Conservation (phyloP, 352 stramenopile species). For the Albugo laibachii region DNA sequence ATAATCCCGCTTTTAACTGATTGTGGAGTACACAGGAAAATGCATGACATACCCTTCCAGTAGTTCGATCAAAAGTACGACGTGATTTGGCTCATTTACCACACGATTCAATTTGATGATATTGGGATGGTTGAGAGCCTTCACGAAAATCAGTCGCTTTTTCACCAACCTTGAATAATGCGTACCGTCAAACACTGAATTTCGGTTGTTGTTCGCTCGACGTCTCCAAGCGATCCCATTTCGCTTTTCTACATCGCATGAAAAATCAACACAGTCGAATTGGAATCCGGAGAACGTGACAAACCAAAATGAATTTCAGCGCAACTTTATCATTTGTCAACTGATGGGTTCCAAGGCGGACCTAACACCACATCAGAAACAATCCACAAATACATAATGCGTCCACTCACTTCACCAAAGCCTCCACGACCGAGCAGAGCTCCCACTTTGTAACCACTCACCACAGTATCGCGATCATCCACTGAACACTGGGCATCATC, state of each 20-base stretch:
- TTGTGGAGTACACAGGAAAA: not conserved
- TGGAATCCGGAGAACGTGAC: not conserved
- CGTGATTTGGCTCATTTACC: slow-evolving; percentile 70
- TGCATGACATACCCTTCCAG: slow-evolving; percentile 32
- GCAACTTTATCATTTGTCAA: slow-evolving; percentile 74
- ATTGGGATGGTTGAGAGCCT: slow-evolving; percentile 69
- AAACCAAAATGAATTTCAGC: slow-evolving; percentile 71
- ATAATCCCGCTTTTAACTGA: not conserved
- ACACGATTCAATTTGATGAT: slow-evolving; percentile 79
- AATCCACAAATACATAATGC: not conserved
- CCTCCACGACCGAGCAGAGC: slow-evolving; percentile 55
- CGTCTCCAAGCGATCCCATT: slow-evolving; percentile 68
- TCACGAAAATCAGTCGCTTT: not conserved
- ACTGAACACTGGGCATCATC: slow-evolving; percentile 18
- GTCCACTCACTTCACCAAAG: slow-evolving; percentile 41
- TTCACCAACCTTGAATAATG: not conserved
- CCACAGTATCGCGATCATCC: slow-evolving; percentile 26
- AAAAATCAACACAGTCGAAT: not conserved
- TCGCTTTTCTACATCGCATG: slow-evolving; percentile 45
- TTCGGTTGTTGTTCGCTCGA: slow-evolving; percentile 74
- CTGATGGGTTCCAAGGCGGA: slow-evolving; percentile 52
- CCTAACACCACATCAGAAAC: slow-evolving; percentile 1
- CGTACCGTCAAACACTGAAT: slow-evolving; percentile 65
- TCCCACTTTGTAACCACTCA: slow-evolving; percentile 63
- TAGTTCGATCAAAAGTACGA: slow-evolving; percentile 74